Evolutionary conservation across 1,284 basidiomycete species (phyloP), one percentile per base, ranked within the genome.

Genomic region (Macrocystidia cucumis): DNA sequence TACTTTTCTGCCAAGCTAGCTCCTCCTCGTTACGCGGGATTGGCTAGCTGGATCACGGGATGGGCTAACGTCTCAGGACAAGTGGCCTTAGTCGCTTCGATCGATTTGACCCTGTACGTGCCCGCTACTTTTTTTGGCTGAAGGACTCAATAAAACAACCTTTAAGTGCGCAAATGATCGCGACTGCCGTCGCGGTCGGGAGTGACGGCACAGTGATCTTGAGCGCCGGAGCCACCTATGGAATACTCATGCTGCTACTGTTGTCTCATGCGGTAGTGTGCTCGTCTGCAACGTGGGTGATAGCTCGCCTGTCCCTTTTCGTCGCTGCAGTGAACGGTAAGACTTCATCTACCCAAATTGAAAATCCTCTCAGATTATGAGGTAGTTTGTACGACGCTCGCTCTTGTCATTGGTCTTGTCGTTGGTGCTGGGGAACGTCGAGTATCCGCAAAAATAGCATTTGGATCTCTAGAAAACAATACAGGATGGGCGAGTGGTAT

Each of bases 1-100:
- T 84, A 83, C 49, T 83, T 81, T 55, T 77, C 81, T 3, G 77
- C 80, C 1, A 82, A 78, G 47, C 52, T 84, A 19, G 80, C 81
- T 3, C 76, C 78, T 2, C 62, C 63, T 11, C 60, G 62, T 44
- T 72, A 74, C 40, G 62, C 75, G 4, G 64, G 78, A 2, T 53
- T 84, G 21, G 76, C 78, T 1, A 78, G 77, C 46, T 84, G 82
- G 81, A 74, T 85, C 32, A 84, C 80, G n/a, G 70, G 70, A 19
- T 55, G 61, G 52, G 55, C 53, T 2, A 60, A 60, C 34, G 48
- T 58, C 8, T 52, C 54, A 8, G 57, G 57, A 5, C 57, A 62
- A 35, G 49, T 61, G 9, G 69, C 78, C 1, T 66, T 82, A 7
- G 76, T 84, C 21, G 81, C 77, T 46, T 82, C 78, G 3, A 84